Conservation (phyloP, 768 basidiomycete genomes). For the Russula emetica region DNA sequence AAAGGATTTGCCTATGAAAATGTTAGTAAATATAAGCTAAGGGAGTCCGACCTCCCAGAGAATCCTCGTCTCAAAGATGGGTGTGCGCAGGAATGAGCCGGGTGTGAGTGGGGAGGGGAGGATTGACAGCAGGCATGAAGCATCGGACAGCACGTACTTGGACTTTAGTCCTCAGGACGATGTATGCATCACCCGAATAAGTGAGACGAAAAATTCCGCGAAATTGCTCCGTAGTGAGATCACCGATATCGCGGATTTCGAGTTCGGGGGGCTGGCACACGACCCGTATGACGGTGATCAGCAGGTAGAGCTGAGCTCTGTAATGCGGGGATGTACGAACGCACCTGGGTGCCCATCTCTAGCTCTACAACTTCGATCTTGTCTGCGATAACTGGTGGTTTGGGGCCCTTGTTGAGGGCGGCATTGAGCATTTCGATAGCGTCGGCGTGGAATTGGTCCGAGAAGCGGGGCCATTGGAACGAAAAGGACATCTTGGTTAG, state of each 20-base stretch:
- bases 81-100: neutral
- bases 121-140: neutral
- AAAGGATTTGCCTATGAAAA: constrained; percentile 80
- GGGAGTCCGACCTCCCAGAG: no score
- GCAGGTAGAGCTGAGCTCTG: neutral
- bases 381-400: constrained; percentile 96
- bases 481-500: constrained; percentile 68
- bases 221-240: constrained; percentile 92
- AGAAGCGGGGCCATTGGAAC: constrained; percentile 97
- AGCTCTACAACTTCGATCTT: constrained; percentile 96
- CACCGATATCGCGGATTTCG: constrained; percentile 96
- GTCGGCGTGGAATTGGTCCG: constrained; percentile 93
- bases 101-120: neutral
- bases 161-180: constrained; percentile 84
- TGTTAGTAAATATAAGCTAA: neutral
- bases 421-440: constrained; percentile 95
- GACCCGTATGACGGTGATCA: constrained; percentile 4
- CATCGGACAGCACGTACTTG: constrained; percentile 52
- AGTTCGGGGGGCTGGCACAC: constrained; percentile 82
- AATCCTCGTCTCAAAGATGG: neutral
- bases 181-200: constrained; percentile 89
- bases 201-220: constrained; percentile 94
- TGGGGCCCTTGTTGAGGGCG: constrained; percentile 96
- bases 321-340: constrained; percentile 26
- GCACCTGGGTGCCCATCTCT: constrained; percentile 96